Base-by-base conservation (phyloP, 805 yeast genomes). In the Monosporozyma aquatica region DNA sequence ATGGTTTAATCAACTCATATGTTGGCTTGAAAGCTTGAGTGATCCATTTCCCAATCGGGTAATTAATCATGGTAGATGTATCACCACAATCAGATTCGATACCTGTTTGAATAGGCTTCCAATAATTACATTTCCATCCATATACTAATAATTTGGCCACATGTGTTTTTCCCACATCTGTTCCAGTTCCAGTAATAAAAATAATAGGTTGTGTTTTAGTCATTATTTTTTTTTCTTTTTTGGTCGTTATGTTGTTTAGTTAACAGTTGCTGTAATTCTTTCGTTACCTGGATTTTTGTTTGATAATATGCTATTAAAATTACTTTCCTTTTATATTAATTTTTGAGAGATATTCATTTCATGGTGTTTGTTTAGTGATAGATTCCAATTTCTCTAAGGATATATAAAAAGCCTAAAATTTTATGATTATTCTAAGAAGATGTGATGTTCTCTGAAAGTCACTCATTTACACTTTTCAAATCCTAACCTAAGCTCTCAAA, bases 71-170 rank as follows among this genome's bases (percentile, higher is more conserved):
- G 3, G 57, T 49, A 11, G 26, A 25, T 4, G 61, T 52, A 41
- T 59, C 64, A 22, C 60, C 63, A 3, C 15, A 37, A 37, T 57
- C 63, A 22, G 51, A 37, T 13, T 57, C 56, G 18, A 55, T 44
- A 1, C 63, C 64, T 4, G 64, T 59, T 42, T 59, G 62, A 4
- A 56, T 43, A 1, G 63, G 63, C 43, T 59, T 58, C 64, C 64
- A 59, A 42, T 59, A 59, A 20, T 52, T 46, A 3, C 58, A 53
- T 13, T 43, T 41, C 63, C 63, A 59, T 25, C 47, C 50, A 26
- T 50, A 46, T 14, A 47, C 54, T 20, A 59, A 42, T 21, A 59
- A 36, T 1, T 60, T 43, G 13, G 61, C 50, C 5, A 59, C 43
- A 45, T 57, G 56, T 14, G 64, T n/a, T 59, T 37, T 59, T 5